These are phyloP conservation scores for Thelephora ganbajun DNA, from an alignment of 768 basidiomycete genomes.

Conservation along the genomic window DNA sequence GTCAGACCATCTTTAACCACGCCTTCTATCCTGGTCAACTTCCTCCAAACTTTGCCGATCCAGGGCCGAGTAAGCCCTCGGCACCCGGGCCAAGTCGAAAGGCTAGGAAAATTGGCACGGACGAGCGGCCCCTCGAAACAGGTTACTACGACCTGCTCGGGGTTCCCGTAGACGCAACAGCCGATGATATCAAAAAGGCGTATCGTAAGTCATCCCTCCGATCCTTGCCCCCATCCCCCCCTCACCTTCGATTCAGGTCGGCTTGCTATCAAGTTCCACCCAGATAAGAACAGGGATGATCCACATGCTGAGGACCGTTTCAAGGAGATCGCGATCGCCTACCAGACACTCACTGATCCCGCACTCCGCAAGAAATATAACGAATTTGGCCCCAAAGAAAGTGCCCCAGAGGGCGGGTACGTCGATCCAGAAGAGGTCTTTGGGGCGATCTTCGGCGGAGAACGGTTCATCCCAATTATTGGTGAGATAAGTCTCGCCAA, in stretches of 20 bases:
- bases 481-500: conserved; percentile 77
- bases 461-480: conserved; percentile 75
- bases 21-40: conserved; percentile 57
- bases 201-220: conserved; percentile 44
- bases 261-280: conserved; percentile 82
- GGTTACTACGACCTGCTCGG: conserved; percentile 85
- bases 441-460: conserved; percentile 81
- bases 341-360: conserved; percentile 74
- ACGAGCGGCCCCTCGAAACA: conserved; percentile 78
- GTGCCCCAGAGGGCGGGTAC: conserved; percentile 69
- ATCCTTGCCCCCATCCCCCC: background rate
- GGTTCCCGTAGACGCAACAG: conserved; percentile 57
- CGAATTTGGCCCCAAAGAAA: conserved; percentile 80
- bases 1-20: conserved; percentile 44
- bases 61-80: conserved; percentile 2
- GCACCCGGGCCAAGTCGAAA: conserved; percentile 16
- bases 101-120: conserved; percentile 75
- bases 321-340: conserved; percentile 83
- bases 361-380: conserved; percentile 74
- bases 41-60: conserved; percentile 12
- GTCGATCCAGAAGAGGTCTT: conserved; percentile 68
- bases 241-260: conserved; percentile 31
- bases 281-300: conserved; percentile 86
- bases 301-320: conserved; percentile 78
- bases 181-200: conserved; percentile 83